Evolutionary conservation across 75 land plant species (phyloP), one percentile per base, ranked within the genome.

Genomic region (Picea sitchensis): DNA sequence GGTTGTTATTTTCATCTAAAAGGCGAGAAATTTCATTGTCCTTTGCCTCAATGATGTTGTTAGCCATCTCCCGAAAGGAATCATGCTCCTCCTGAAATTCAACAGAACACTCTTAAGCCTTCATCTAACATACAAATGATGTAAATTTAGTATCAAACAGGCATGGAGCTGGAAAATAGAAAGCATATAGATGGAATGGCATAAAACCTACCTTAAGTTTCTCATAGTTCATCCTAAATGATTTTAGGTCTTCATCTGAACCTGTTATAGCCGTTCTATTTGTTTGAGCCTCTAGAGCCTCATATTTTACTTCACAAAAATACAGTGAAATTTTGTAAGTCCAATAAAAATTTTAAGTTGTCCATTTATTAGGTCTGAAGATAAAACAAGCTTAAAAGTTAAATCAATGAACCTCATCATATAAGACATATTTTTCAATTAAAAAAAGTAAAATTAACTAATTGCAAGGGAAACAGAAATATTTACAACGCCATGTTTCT

Each of bases 51-150:
- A 98, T 82, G 89, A 89, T 93, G 63, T 82, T 87, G 77, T 93
- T 92, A 62, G 93, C 92, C 86, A 95, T 92, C 76, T 93, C 94
- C 65, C 88, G 92, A 81, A 95, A 98, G 4, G 90, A 83, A 63
- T 82, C 83, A 81, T 91, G 90, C 83, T 98, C 99, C 73, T 84
- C 93, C 98, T 95, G 77, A 47, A 85, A 60, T 58, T 69, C 36
- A 65, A 73, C 4, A 23, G 51, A 82, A 32, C 32, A 21, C 41
- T 20, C 21, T 68, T 38, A 69, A 41, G 3, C 73, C 51, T 69
- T 69, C 73, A 41, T 18, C 41, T 69, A 20, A 41, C n/a, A 36
- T 15, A 69, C 20, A 6, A 30, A 31, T 38, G 21, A 17, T 38
- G 3, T 12, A 41, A 69, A 71, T n/a, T 71, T 44, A 44, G n/a